Evolutionary conservation across 495 filamentous ascomycete genomes (phyloP).

Genomic region (Aspergillus taichungensis): DNA sequence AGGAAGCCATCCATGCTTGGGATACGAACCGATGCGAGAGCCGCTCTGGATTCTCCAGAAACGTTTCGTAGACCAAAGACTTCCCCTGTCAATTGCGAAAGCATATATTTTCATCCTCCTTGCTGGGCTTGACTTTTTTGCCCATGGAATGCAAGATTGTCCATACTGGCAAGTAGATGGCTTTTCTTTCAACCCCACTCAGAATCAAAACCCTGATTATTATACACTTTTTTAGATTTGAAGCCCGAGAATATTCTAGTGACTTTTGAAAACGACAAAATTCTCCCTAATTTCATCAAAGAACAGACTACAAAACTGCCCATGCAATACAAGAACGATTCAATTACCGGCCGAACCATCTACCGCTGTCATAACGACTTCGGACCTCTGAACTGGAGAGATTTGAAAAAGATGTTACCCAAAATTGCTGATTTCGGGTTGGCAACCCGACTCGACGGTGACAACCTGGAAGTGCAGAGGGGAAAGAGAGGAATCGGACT

Average conservation of each 20-base stretch:
- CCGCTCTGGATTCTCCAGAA: slow-evolving; percentile 15
- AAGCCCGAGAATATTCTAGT: slow-evolving; percentile 29
- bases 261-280: slow-evolving; percentile 19
- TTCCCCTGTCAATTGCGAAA: slow-evolving; percentile 16
- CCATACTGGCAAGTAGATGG: slow-evolving; percentile 13
- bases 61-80: slow-evolving; percentile 7
- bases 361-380: slow-evolving; percentile 21
- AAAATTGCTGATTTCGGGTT: slow-evolving; percentile 81
- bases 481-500: slow-evolving; percentile 3
- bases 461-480: not conserved
- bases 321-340: slow-evolving; percentile 17
- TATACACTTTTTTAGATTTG: slow-evolving; percentile 16
- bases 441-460: slow-evolving; percentile 45
- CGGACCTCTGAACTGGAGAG: slow-evolving; percentile 11
- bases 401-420: slow-evolving; percentile 10
- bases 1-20: slow-evolving; percentile 23
- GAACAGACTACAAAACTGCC: slow-evolving; percentile 12
- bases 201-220: not conserved
- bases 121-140: slow-evolving; percentile 26
- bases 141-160: slow-evolving; percentile 25
- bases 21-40: slow-evolving; percentile 24
- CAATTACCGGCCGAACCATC: not conserved
- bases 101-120: slow-evolving; percentile 24
- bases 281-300: slow-evolving; percentile 18
- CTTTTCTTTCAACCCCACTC: not conserved